A percentile compares a stretch with the other conserved stretches of the same genome.
These are phyloP conservation scores for Daucus carota DNA, from an alignment of 129 eudicot genomes.

Conservation along the genomic window DH1_v3.0 NC_030381.2:40687001-40687500, in stretches of 20 bases:
- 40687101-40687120: too few species aligned
- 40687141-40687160: neutral
- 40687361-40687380: constrained; percentile 84
- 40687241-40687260: neutral
- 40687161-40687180: neutral
- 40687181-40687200: neutral
- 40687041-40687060: neutral
- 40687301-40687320: constrained; percentile 97
- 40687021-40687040: neutral
- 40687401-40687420: constrained; percentile 37
- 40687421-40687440: constrained; percentile 17
- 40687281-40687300: constrained; percentile 6
- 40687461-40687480: constrained; percentile 44
- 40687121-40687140: too few species aligned
- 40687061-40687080: too few species aligned
- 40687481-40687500: constrained; percentile 50
- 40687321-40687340: constrained; percentile 95
- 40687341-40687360: constrained; percentile 77
- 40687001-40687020: neutral
- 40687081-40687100: too few species aligned
- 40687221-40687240: neutral
- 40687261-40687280: neutral
- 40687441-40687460: constrained; percentile 15
- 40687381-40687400: constrained; percentile 79
- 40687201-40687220: neutral